Conservation (phyloP, 441 rosid genomes). For the Hura crepitans region DNA sequence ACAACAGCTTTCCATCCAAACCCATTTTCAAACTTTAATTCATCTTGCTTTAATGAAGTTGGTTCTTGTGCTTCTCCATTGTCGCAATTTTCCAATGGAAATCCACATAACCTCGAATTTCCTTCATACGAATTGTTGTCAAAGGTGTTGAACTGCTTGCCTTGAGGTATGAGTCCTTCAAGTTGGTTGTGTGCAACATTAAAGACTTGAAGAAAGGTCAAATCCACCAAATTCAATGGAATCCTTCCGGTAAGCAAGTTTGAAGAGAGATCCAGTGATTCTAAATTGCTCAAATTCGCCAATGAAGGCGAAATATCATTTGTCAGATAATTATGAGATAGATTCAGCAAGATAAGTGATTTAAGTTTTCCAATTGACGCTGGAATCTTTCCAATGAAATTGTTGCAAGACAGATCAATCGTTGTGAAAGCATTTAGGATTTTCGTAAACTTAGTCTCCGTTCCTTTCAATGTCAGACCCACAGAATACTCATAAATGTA, state of each 20-base stretch:
- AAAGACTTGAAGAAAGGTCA: constrained; percentile 1
- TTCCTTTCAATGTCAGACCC: neutral
- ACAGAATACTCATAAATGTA: neutral
- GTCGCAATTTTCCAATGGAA: constrained; percentile 1
- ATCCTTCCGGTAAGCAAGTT: constrained; percentile 3
- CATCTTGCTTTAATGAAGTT: neutral
- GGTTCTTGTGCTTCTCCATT: neutral
- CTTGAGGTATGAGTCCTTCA: neutral
- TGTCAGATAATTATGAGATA: constrained; percentile 8
- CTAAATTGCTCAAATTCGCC: neutral
- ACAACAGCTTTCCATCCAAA: constrained; percentile 12
- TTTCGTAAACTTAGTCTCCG: neutral
- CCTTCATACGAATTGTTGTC: constrained; percentile 13
- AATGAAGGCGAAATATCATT: neutral
- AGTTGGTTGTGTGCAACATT: constrained; percentile 2
- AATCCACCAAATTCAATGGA: neutral
- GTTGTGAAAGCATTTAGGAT: neutral
- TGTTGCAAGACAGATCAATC: constrained; percentile 1
- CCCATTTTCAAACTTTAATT: neutral
- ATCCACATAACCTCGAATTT: constrained; percentile 9
- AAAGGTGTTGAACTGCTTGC: constrained; percentile 11
- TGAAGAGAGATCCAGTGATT: constrained; percentile 11
- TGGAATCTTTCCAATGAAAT: neutral
- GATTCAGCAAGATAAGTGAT: neutral
- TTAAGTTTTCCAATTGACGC: constrained; percentile 3